phyloP scores from a whole-genome alignment of 371 early-diverging fungal genomes.

The Mortierella sp. region DNA sequence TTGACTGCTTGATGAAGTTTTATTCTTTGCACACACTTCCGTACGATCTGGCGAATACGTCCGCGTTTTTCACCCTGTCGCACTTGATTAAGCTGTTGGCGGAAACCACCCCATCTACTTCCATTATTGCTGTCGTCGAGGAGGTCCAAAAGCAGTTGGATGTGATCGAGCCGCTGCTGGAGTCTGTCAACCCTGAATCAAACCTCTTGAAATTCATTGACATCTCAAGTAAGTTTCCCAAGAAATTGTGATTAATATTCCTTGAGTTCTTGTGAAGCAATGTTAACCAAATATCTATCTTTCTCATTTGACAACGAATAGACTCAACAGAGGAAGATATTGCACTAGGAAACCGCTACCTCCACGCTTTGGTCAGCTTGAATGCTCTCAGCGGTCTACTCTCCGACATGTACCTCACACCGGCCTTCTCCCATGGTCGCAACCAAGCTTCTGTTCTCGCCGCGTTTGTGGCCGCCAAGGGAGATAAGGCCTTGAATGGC shows the following conservation, averaged over 20 bases:
- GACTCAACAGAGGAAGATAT: constrained; percentile 65
- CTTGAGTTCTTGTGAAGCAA: neutral
- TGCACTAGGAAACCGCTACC: constrained; percentile 66
- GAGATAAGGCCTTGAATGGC: constrained; percentile 65
- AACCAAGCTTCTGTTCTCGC: constrained; percentile 73
- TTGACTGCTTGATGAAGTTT: constrained; percentile 74
- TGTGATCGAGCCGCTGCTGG: constrained; percentile 48
- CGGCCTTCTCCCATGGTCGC: constrained; percentile 76
- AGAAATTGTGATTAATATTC: neutral
- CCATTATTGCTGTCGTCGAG: constrained; percentile 60
- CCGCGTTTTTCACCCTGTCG: constrained; percentile 77
- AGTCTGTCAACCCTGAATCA: constrained; percentile 29
- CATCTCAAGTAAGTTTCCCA: constrained; percentile 23
- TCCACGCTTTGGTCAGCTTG: constrained; percentile 74
- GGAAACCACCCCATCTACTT: constrained; percentile 72
- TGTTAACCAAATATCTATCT: too few species aligned
- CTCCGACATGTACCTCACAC: constrained; percentile 81
- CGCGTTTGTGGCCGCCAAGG: constrained; percentile 68
- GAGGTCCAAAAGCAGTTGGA: constrained; percentile 64
- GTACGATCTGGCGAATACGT: constrained; percentile 80
- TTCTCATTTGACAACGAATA: neutral
- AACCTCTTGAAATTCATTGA: constrained; percentile 43
- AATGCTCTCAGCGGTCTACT: constrained; percentile 78
- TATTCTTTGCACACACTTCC: constrained; percentile 80
- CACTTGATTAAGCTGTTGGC: constrained; percentile 81